phyloP scores from a whole-genome alignment of 176 grass and related monocot species.

The Paspalum notatum region DNA sequence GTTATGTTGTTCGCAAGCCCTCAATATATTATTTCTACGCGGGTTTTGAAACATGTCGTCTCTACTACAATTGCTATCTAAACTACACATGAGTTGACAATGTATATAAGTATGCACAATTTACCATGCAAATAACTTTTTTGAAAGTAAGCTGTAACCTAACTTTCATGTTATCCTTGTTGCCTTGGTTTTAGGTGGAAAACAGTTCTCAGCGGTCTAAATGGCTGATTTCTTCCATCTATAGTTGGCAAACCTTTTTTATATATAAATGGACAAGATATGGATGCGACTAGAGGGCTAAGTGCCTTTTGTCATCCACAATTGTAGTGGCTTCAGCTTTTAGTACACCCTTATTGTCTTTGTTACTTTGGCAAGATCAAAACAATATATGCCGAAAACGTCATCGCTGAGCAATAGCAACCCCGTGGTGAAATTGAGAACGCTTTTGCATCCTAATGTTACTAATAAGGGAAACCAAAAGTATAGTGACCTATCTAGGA shows the following conservation, averaged over 20 bases:
- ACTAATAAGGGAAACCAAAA: slow-evolving; percentile 37
- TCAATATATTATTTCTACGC: too few relatives aligned
- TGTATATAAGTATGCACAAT: not conserved
- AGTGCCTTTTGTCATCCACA: slow-evolving; percentile 49
- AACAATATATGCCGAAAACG: slow-evolving; percentile 31
- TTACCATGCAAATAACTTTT: not conserved
- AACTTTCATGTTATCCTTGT: not conserved
- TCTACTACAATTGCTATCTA: not conserved
- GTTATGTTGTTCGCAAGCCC: too few relatives aligned
- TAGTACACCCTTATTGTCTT: slow-evolving; percentile 26
- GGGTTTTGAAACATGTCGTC: slow-evolving; percentile 2
- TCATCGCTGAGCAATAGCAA: slow-evolving; percentile 46
- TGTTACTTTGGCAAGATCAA: slow-evolving; percentile 43
- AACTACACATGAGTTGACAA: not conserved
- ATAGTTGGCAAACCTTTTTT: slow-evolving; percentile 43
- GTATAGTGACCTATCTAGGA: slow-evolving; percentile 26
- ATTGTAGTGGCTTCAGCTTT: slow-evolving; percentile 48
- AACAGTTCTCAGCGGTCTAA: not conserved
- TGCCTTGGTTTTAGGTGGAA: slow-evolving; percentile 16
- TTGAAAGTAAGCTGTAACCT: not conserved
- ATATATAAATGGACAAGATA: slow-evolving; percentile 44
- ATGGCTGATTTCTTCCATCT: slow-evolving; percentile 33
- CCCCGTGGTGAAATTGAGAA: slow-evolving; percentile 6
- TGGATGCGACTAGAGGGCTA: slow-evolving; percentile 19
- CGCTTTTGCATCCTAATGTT: slow-evolving; percentile 9